Conservation (phyloP, 1,284 basidiomycete genomes). For the Stygiomarasmius scandens region DNA sequence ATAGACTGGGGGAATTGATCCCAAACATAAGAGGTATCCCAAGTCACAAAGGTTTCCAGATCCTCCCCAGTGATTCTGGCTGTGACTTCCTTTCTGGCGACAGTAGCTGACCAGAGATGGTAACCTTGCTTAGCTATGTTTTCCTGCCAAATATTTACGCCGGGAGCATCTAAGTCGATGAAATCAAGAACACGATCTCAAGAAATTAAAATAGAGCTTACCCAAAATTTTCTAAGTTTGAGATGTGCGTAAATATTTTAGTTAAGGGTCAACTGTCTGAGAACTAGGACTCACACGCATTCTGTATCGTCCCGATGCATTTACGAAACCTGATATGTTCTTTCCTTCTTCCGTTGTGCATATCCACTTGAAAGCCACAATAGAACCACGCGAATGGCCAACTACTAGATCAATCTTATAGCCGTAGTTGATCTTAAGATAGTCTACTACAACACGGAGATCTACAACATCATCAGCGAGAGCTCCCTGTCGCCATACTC, state of each 20-base stretch:
- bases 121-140: slow-evolving; percentile 57
- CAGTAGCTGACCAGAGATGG: slow-evolving; percentile 57
- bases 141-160: slow-evolving; percentile 43
- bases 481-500: slow-evolving; percentile 60
- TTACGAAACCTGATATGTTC: slow-evolving; percentile 60
- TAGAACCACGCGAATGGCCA: slow-evolving; percentile 73
- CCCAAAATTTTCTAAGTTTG: slow-evolving; percentile 56
- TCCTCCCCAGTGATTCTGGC: slow-evolving; percentile 59
- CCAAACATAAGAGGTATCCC: slow-evolving; percentile 68
- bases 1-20: slow-evolving; percentile 58
- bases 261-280: no score
- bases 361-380: slow-evolving; percentile 69
- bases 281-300: slow-evolving; percentile 73
- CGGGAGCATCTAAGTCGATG: slow-evolving; percentile 35
- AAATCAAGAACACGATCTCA: no score
- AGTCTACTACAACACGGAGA: slow-evolving; percentile 62
- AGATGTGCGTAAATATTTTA: no score
- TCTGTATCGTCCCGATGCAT: slow-evolving; percentile 72
- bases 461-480: slow-evolving; percentile 66
- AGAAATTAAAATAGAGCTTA: no score
- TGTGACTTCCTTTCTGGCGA: slow-evolving; percentile 59
- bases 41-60: slow-evolving; percentile 57
- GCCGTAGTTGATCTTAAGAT: slow-evolving; percentile 57
- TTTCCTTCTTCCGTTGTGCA: slow-evolving; percentile 60
- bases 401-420: slow-evolving; percentile 70